Evolutionary conservation across 106 monocot species (phyloP).

Genomic region (Apostasia ramifera): DNA sequence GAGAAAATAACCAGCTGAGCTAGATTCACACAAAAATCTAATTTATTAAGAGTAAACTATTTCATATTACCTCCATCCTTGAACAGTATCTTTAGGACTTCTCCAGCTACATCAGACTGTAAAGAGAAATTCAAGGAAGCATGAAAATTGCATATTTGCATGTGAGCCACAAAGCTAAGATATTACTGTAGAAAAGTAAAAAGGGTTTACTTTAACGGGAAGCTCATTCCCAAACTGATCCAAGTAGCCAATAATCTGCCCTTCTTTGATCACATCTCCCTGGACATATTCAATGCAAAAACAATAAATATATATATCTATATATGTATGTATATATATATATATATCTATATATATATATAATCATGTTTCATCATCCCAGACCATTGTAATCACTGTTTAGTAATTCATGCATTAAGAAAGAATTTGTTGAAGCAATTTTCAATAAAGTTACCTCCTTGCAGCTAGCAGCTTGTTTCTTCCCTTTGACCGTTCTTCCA

Average conservation of each 20-base stretch:
- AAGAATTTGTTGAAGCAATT: not conserved
- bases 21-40: too few species aligned
- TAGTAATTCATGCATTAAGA: not conserved
- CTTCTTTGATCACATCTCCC: constrained; percentile 72
- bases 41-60: too few species aligned
- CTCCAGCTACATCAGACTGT: constrained; percentile 77
- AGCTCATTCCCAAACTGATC: constrained; percentile 74
- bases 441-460: constrained; percentile 46
- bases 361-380: not conserved
- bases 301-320: constrained; percentile 1
- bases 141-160: constrained; percentile 1
- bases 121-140: not conserved
- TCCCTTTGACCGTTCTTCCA: constrained; percentile 56
- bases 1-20: too few species aligned
- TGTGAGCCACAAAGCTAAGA: too few species aligned
- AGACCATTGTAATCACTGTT: too few species aligned
- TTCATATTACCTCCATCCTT: constrained; percentile 81
- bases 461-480: constrained; percentile 68
- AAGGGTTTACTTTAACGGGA: constrained; percentile 61
- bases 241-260: constrained; percentile 71
- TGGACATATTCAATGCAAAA: constrained; percentile 12
- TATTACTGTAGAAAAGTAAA: too few species aligned
- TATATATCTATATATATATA: too few species aligned
- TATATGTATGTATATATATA: too few species aligned
- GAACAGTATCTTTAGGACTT: constrained; percentile 66